Evolutionary conservation across 1,139 yeast genomes (phyloP).

Genomic region (Debaryomyces fabryi): DNA sequence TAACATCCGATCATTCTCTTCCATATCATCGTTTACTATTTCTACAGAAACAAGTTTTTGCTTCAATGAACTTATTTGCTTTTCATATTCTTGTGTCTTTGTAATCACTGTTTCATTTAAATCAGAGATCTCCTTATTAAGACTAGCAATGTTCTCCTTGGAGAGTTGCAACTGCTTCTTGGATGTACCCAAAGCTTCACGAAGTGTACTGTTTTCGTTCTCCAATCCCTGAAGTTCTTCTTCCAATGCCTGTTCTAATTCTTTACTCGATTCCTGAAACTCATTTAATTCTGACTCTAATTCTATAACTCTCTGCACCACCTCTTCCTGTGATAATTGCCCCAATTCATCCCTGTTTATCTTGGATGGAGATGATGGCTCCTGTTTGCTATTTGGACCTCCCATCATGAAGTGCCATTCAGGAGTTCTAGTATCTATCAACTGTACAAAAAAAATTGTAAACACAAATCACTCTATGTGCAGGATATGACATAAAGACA

Average conservation of each 20-base stretch:
- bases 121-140: conserved; percentile 26
- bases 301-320: conserved; percentile 34
- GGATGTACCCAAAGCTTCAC: conserved; percentile 18
- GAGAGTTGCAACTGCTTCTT: conserved; percentile 18
- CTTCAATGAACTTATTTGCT: conserved; percentile 26
- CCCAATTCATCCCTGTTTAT: conserved; percentile 13
- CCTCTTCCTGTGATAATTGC: conserved; percentile 29
- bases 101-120: conserved; percentile 23
- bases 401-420: background rate
- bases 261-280: conserved; percentile 48
- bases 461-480: background rate
- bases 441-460: background rate
- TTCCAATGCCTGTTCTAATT: conserved; percentile 48
- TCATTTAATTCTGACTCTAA: conserved; percentile 41
- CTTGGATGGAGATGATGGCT: background rate
- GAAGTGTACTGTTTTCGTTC: conserved; percentile 23
- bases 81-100: conserved; percentile 24
- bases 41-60: conserved; percentile 42
- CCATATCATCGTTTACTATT: conserved; percentile 45
- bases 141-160: conserved; percentile 16
- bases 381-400: background rate
- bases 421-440: background rate
- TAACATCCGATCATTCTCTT: conserved; percentile 40
- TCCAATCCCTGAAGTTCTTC: conserved; percentile 44
- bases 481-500: background rate